phyloP scores from a whole-genome alignment of 1,284 basidiomycete genomes.

The Cutaneotrichosporon sp. region DNA sequence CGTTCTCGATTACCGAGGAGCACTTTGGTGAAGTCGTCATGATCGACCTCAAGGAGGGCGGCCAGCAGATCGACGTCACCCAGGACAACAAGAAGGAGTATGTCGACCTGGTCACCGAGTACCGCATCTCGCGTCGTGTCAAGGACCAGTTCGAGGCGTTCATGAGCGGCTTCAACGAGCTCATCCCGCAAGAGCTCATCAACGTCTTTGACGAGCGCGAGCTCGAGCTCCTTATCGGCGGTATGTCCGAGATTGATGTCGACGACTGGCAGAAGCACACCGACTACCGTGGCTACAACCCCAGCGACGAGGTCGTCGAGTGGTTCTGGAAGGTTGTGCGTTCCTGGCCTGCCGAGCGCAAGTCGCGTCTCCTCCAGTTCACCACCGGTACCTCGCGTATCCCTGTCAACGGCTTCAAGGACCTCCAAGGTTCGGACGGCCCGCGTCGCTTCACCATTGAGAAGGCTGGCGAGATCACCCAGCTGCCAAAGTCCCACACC shows the following conservation, averaged over 20 bases:
- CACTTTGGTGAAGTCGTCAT: constrained; percentile 95
- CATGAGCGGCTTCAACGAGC: constrained; percentile 89
- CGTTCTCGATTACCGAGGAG: constrained; percentile 91
- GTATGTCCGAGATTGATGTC: constrained; percentile 95
- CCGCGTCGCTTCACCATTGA: constrained; percentile 93
- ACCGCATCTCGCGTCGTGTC: constrained; percentile 87
- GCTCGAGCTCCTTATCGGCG: constrained; percentile 91
- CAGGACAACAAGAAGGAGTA: constrained; percentile 99
- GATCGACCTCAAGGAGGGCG: constrained; percentile 84
- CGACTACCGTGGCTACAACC: constrained; percentile 57
- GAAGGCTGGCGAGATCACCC: constrained; percentile 86
- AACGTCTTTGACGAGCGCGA: constrained; percentile 98
- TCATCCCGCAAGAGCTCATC: constrained; percentile 91
- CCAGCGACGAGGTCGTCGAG: constrained; percentile 83
- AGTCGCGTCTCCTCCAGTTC: constrained; percentile 90
- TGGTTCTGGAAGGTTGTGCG: constrained; percentile 99
- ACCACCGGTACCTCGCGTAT: constrained; percentile 96
- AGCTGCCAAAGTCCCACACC: constrained; percentile 77
- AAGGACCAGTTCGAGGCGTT: constrained; percentile 95
- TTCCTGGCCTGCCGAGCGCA: constrained; percentile 92
- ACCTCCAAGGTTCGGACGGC: constrained; percentile 94
- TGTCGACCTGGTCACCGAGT: constrained; percentile 87
- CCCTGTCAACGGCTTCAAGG: constrained; percentile 98
- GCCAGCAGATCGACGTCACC: constrained; percentile 78
- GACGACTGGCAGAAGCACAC: constrained; percentile 62